Percentiles rank a stretch among this genome's conserved stretches.
Evolutionary conservation across 2,329 filamentous ascomycete genomes (phyloP).

Genomic region (Fusarium nanum): DNA sequence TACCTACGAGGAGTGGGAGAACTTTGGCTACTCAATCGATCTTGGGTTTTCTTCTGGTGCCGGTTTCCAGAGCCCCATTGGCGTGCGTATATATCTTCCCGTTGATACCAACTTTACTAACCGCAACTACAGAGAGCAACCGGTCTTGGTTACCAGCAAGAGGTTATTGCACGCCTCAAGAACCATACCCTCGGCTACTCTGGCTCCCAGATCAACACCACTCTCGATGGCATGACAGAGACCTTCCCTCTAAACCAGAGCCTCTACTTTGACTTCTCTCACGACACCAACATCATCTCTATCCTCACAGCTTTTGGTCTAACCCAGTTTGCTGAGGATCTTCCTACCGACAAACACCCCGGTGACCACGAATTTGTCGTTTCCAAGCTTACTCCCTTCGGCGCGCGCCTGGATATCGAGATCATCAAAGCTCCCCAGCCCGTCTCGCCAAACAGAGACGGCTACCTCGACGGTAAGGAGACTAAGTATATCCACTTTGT

Average conservation of each 20-base stretch:
- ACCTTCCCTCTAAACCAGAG: constrained; percentile 81
- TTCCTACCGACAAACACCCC: constrained; percentile 67
- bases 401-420: constrained; percentile 78
- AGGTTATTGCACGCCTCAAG: constrained; percentile 76
- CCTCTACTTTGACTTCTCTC: constrained; percentile 81
- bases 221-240: constrained; percentile 72
- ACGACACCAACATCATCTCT: constrained; percentile 79
- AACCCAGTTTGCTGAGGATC: constrained; percentile 71
- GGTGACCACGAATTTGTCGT: constrained; percentile 72
- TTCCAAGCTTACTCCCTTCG: constrained; percentile 77
- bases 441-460: constrained; percentile 64
- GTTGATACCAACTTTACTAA: not conserved
- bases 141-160: constrained; percentile 79
- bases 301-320: constrained; percentile 79
- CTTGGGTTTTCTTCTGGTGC: constrained; percentile 71
- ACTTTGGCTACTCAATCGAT: constrained; percentile 78
- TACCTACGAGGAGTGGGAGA: constrained; percentile 78
- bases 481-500: constrained; percentile 80
- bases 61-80: constrained; percentile 73
- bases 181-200: constrained; percentile 72
- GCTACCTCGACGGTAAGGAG: constrained; percentile 63
- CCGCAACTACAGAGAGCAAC: constrained; percentile 65
- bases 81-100: constrained; percentile 53
- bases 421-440: constrained; percentile 75
- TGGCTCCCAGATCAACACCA: constrained; percentile 73